phyloP scores from a whole-genome alignment of 805 yeast genomes.

The Candida argentea region DNA sequence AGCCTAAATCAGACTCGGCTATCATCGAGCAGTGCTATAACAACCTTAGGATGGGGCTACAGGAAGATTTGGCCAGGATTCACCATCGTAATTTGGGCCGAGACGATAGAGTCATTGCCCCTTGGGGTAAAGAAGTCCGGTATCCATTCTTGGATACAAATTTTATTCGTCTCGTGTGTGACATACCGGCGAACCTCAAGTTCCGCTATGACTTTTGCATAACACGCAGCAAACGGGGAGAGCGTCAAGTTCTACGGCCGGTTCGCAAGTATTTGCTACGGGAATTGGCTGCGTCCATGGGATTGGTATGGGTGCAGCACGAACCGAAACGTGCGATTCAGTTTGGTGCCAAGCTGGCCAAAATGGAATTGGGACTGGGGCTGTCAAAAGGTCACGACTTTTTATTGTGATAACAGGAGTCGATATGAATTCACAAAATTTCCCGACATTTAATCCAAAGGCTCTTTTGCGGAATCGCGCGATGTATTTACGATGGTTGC shows the following conservation, averaged over 20 bases:
- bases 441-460: no score
- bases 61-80: constrained; percentile 61
- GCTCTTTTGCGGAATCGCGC: no score
- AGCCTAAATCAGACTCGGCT: constrained; percentile 11
- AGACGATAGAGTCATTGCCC: constrained; percentile 80
- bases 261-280: constrained; percentile 51
- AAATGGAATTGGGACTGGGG: constrained; percentile 74
- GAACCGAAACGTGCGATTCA: constrained; percentile 94
- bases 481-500: no score
- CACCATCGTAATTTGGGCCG: constrained; percentile 78
- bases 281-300: constrained; percentile 42
- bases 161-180: constrained; percentile 13
- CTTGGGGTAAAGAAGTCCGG: constrained; percentile 84
- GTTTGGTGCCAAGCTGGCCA: constrained; percentile 93
- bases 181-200: constrained; percentile 35
- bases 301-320: constrained; percentile 44
- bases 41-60: constrained; percentile 48
- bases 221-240: constrained; percentile 14
- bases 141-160: constrained; percentile 72
- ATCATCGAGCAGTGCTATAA: constrained; percentile 15
- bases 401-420: constrained; percentile 3
- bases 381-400: constrained; percentile 67
- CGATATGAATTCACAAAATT: no score
- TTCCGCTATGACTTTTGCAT: constrained; percentile 21
- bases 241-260: constrained; percentile 12